phyloP scores from a whole-genome alignment of 2,329 filamentous ascomycete species.

The Aspergillus flavus region DNA sequence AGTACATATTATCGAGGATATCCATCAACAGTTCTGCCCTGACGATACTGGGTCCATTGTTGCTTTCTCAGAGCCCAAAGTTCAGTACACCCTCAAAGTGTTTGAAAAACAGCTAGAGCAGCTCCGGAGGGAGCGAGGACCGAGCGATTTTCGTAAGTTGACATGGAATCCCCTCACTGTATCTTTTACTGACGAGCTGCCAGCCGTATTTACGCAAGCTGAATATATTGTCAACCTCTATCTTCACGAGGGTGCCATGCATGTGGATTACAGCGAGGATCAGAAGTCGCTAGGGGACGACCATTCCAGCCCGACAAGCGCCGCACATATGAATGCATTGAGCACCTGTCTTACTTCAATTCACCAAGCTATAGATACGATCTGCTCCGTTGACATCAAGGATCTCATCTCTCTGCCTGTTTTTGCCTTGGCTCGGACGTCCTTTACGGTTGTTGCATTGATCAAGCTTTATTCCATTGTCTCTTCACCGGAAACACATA shows the following conservation, averaged over 20 bases:
- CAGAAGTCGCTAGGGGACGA: slow-evolving; percentile 22
- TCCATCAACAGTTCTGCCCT: slow-evolving; percentile 66
- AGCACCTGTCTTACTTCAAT: slow-evolving; percentile 68
- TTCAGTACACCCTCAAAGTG: slow-evolving; percentile 64
- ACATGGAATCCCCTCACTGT: background rate
- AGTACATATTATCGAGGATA: slow-evolving; percentile 67
- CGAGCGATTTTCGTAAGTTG: slow-evolving; percentile 59
- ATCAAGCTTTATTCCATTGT: slow-evolving; percentile 75
- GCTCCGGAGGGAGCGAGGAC: slow-evolving; percentile 59
- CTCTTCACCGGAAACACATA: slow-evolving; percentile 63
- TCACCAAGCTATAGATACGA: slow-evolving; percentile 67
- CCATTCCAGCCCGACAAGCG: slow-evolving; percentile 45
- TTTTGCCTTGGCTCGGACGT: slow-evolving; percentile 70
- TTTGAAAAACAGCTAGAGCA: slow-evolving; percentile 67
- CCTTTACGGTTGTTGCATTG: slow-evolving; percentile 70
- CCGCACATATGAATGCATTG: slow-evolving; percentile 67
- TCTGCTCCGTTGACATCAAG: slow-evolving; percentile 62
- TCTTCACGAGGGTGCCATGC: slow-evolving; percentile 75
- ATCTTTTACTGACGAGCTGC: slow-evolving; percentile 7
- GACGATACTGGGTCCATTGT: slow-evolving; percentile 62
- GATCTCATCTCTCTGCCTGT: slow-evolving; percentile 68
- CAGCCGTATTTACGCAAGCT: slow-evolving; percentile 65
- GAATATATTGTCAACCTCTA: slow-evolving; percentile 70
- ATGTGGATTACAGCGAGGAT: slow-evolving; percentile 61
- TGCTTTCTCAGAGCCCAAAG: slow-evolving; percentile 63